Conservation (phyloP, 139 green algal species). For the Volvox africanus region DNA sequence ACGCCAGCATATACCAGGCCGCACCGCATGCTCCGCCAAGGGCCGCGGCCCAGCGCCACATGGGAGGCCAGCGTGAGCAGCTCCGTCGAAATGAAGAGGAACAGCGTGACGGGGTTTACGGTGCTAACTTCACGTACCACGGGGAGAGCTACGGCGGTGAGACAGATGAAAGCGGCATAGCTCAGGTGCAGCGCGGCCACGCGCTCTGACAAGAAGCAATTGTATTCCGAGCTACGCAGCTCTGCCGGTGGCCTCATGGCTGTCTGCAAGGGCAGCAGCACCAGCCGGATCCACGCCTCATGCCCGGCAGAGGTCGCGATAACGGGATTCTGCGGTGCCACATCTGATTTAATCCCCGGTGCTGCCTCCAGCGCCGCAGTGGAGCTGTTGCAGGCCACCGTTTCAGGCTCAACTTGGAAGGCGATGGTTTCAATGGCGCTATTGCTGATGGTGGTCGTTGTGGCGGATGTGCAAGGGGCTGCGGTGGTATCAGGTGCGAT, state of each 20-base stretch:
- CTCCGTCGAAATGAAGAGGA: neutral
- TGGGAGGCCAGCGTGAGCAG: neutral
- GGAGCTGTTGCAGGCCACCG: neutral
- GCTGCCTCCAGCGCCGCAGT: neutral
- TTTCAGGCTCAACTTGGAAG: neutral
- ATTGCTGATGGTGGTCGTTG: neutral
- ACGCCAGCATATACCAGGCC: constrained; percentile 17
- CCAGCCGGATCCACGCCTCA: neutral
- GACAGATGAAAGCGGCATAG: constrained; percentile 11
- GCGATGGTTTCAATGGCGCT: neutral
- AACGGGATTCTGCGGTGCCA: neutral
- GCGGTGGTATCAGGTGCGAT: neutral
- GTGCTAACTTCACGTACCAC: neutral
- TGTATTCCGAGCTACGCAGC: constrained; percentile 8
- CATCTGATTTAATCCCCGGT: too few species aligned
- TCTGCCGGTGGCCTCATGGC: constrained; percentile 12
- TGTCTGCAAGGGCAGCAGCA: neutral
- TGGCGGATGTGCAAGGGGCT: neutral
- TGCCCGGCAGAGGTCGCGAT: neutral
- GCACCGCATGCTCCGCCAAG: neutral
- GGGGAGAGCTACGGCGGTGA: neutral
- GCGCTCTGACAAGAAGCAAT: neutral
- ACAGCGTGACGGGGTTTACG: constrained; percentile 20
- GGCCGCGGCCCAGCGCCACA: neutral
- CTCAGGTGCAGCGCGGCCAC: neutral